Evolutionary conservation across 805 yeast species (phyloP), one percentile per base, ranked within the genome.

Genomic region (Yarrowia osloensis): DNA sequence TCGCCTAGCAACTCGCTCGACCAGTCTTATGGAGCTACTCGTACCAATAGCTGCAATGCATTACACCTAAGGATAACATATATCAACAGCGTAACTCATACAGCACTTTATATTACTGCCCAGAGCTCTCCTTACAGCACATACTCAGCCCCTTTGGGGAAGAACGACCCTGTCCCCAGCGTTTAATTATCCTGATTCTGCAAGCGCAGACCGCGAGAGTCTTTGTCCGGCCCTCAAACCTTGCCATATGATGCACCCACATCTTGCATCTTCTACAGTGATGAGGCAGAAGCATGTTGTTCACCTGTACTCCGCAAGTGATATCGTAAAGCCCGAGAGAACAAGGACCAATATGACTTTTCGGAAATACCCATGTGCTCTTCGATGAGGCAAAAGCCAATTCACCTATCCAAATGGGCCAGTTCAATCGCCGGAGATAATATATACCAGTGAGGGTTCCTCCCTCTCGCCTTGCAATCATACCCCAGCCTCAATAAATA

Each of bases 401-500:
- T 13, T 31, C 17, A 6, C 17, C 4, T 4, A 5, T n/a, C 29
- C 13, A 24, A 24, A 24, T 17, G 8, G 19, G n/a, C n/a, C 50
- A 2, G 24, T 26, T 2, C 50, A 21, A 13, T 12, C 28, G 9
- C 7, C n/a, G 4, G 26, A 26, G n/a, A 9, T 26, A 47, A 47
- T 47, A 47, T 47, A 47, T 28, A 47, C 54, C 31, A 5, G 19
- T 1, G 19, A 2, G 7, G 39, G 39, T 8, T 13, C 39, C 42
- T n/a, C 42, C 8, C 8, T 39, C 22, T 39, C 21, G 5, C 12
- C 22, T 17, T 19, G 15, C 39, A 19, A 29, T 2, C 55, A 47
- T 49, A 49, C 39, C 35, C 55, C n/a, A 49, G 55, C 28, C 55
- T 15, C 55, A 49, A 49, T 49, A 49, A 5, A 49, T 49, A 49